Conservation (phyloP, 1,139 yeast species). For the Pichia inconspicua region DNA sequence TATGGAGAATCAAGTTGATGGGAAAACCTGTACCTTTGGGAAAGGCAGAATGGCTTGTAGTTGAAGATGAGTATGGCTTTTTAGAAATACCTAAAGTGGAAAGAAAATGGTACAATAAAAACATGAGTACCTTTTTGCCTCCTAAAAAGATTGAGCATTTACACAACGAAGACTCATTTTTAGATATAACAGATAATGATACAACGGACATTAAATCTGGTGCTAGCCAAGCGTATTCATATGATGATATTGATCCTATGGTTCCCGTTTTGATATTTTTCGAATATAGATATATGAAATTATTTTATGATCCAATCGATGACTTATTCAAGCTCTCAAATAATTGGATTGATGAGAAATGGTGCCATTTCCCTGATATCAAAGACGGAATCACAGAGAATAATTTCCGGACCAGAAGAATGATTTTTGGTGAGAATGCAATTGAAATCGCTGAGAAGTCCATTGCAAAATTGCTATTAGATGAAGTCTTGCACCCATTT, state of each 20-base stretch:
- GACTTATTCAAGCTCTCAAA: conserved; percentile 78
- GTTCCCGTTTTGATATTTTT: conserved; percentile 66
- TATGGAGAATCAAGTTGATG: conserved; percentile 56
- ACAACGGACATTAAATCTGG: conserved; percentile 4
- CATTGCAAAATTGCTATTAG: conserved; percentile 55
- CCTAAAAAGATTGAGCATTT: conserved; percentile 14
- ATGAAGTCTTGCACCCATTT: conserved; percentile 91
- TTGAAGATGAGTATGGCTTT: conserved; percentile 92
- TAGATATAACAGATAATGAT: conserved; percentile 6
- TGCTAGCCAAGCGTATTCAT: conserved; percentile 9
- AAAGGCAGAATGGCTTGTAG: conserved; percentile 83
- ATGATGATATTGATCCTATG: conserved; percentile 44
- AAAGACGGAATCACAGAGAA: conserved; percentile 69
- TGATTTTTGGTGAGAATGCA: conserved; percentile 71
- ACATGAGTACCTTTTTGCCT: conserved; percentile 58
- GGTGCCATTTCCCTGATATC: conserved; percentile 55
- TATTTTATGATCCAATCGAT: conserved; percentile 77
- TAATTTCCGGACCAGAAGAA: conserved; percentile 55
- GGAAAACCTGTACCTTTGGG: conserved; percentile 69
- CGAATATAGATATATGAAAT: conserved; percentile 73
- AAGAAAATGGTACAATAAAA: conserved; percentile 57
- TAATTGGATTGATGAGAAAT: conserved; percentile 76
- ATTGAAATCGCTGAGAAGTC: conserved; percentile 74
- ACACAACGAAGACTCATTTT: conserved; percentile 20
- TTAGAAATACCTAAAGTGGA: conserved; percentile 51